Percentiles rank a stretch among this genome's conserved stretches.
phyloP scores from a whole-genome alignment of 1,284 basidiomycete species.

The Irpex lacteus region DNA sequence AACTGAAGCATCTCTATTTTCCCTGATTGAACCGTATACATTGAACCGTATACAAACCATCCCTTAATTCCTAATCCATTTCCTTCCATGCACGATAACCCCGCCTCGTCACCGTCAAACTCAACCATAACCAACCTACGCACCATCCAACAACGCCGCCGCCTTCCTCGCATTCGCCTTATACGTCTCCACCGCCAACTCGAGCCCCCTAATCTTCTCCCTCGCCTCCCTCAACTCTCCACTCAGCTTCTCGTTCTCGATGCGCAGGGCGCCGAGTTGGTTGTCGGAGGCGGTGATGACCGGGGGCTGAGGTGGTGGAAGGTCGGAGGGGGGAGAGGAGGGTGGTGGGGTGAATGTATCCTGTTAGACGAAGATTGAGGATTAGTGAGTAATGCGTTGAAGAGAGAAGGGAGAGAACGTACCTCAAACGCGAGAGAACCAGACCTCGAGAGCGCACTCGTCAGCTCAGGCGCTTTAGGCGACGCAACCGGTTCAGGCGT shows the following conservation, averaged over 20 bases:
- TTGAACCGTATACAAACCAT: no score
- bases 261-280: slow-evolving; percentile 31
- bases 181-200: slow-evolving; percentile 78
- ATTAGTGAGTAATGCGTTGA: background rate
- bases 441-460: slow-evolving; percentile 13
- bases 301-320: background rate
- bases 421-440: slow-evolving; percentile 7
- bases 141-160: slow-evolving; percentile 29
- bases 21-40: no score
- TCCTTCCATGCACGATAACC: no score
- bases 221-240: slow-evolving; percentile 73
- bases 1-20: no score
- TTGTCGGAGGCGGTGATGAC: slow-evolving; percentile 11
- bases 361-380: background rate
- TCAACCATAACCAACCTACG: no score
- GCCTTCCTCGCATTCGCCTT: slow-evolving; percentile 74
- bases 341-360: background rate
- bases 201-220: slow-evolving; percentile 76
- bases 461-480: no score
- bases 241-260: slow-evolving; percentile 63
- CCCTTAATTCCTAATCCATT: no score
- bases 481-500: no score
- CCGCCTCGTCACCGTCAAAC: no score
- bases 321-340: background rate
- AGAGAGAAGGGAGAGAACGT: background rate